These are phyloP conservation scores for Yamadazyma kanchanaburiensis DNA, from an alignment of 1,139 yeast genomes.

Conservation along the genomic window DNA sequence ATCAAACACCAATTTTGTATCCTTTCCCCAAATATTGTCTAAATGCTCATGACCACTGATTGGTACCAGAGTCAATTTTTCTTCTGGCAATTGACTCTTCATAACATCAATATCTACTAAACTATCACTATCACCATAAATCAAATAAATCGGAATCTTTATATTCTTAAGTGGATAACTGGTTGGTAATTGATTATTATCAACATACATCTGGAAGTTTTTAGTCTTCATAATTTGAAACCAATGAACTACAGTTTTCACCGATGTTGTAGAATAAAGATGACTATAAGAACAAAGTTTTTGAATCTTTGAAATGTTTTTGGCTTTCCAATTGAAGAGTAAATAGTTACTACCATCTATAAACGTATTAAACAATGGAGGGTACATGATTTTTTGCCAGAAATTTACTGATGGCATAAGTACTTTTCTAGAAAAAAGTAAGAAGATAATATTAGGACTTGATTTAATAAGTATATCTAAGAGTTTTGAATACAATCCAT, in stretches of 20 bases:
- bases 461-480: slow-evolving; percentile 76
- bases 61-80: slow-evolving; percentile 37
- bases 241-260: slow-evolving; percentile 94
- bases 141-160: slow-evolving; percentile 63
- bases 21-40: slow-evolving; percentile 85
- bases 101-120: slow-evolving; percentile 80
- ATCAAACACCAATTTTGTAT: too few species aligned
- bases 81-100: slow-evolving; percentile 49
- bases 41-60: slow-evolving; percentile 76
- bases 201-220: slow-evolving; percentile 87
- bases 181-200: slow-evolving; percentile 38
- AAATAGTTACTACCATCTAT: slow-evolving; percentile 68
- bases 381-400: slow-evolving; percentile 82
- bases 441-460: slow-evolving; percentile 70
- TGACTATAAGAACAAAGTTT: slow-evolving; percentile 78
- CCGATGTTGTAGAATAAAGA: slow-evolving; percentile 85
- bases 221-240: slow-evolving; percentile 84
- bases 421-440: slow-evolving; percentile 71
- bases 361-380: slow-evolving; percentile 70
- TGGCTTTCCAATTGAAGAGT: slow-evolving; percentile 75
- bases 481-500: slow-evolving; percentile 70
- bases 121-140: slow-evolving; percentile 81
- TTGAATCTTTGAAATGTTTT: slow-evolving; percentile 67
- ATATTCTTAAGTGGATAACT: slow-evolving; percentile 55
- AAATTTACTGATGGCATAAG: slow-evolving; percentile 74